Evolutionary conservation across 495 filamentous ascomycete genomes (phyloP).

Genomic region (Aspergillus sclerotioniger): DNA sequence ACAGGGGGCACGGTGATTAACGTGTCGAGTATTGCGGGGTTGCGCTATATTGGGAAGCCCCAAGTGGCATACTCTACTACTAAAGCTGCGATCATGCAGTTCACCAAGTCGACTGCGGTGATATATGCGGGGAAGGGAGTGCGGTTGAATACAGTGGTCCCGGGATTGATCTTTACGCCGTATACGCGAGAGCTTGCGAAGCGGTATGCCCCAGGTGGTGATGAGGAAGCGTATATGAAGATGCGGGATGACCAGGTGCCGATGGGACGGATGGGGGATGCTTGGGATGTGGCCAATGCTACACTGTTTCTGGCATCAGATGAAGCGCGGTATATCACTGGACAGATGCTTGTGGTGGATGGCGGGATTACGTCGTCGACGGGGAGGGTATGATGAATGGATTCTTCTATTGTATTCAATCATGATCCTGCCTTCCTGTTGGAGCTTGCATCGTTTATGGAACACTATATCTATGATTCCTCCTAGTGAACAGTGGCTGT

Average conservation of each 20-base stretch:
- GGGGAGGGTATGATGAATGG: constrained; percentile 15
- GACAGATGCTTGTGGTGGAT: constrained; percentile 54
- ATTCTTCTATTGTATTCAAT: too few species aligned
- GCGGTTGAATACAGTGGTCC: constrained; percentile 53
- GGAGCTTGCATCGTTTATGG: too few species aligned
- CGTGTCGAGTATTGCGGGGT: constrained; percentile 44
- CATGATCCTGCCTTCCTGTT: too few species aligned
- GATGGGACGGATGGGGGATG: constrained; percentile 41
- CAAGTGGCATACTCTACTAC: constrained; percentile 52
- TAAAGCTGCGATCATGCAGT: constrained; percentile 49
- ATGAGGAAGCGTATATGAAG: constrained; percentile 35
- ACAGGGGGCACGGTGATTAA: constrained; percentile 42
- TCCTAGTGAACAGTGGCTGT: too few species aligned
- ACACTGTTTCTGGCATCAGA: constrained; percentile 50
- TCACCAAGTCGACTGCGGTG: constrained; percentile 49
- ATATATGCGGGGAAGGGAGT: constrained; percentile 48
- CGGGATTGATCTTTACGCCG: constrained; percentile 51
- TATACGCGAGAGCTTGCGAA: constrained; percentile 41
- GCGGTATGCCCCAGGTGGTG: constrained; percentile 38
- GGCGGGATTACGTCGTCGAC: constrained; percentile 45
- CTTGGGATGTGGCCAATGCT: constrained; percentile 53
- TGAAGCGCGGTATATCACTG: constrained; percentile 53
- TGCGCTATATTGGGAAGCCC: constrained; percentile 53
- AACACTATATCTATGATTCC: too few species aligned
- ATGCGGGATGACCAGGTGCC: constrained; percentile 42